Evolutionary conservation across 805 yeast species (phyloP).

Genomic region (Saccharomycopsis capsularis): DNA sequence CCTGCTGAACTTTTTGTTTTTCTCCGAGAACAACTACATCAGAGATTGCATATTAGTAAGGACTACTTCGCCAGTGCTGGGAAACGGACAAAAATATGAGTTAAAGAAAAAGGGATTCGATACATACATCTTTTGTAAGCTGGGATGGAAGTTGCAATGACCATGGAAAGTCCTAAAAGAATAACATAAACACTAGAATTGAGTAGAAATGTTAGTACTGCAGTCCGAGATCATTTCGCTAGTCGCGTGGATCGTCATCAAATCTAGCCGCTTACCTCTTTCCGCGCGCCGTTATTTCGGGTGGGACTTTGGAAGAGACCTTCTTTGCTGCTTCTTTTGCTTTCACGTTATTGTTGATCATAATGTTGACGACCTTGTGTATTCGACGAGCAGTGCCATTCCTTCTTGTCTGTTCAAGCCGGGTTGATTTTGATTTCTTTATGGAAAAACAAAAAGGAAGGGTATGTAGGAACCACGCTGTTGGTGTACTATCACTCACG

Average conservation of each 20-base stretch:
- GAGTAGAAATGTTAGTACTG: too few species aligned
- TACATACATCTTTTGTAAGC: conserved; percentile 16
- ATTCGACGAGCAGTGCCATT: too few species aligned
- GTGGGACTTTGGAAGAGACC: neutral
- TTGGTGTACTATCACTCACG: too few species aligned
- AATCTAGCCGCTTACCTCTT: too few species aligned
- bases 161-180: conserved; percentile 20
- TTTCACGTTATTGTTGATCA: too few species aligned
- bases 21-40: conserved; percentile 33
- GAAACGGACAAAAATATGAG: neutral
- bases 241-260: too few species aligned
- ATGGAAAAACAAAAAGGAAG: too few species aligned
- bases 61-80: neutral
- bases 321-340: neutral
- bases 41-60: neutral
- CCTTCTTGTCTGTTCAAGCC: too few species aligned
- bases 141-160: conserved; percentile 12
- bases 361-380: too few species aligned
- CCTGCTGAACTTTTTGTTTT: conserved; percentile 39
- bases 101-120: neutral
- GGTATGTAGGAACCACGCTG: too few species aligned
- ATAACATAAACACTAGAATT: conserved; percentile 23
- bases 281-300: neutral
- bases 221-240: too few species aligned
- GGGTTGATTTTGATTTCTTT: too few species aligned